Evolutionary conservation across 352 stramenopile species (phyloP), one percentile per base, ranked within the genome.

Genomic region (Aphanomyces astaci): DNA sequence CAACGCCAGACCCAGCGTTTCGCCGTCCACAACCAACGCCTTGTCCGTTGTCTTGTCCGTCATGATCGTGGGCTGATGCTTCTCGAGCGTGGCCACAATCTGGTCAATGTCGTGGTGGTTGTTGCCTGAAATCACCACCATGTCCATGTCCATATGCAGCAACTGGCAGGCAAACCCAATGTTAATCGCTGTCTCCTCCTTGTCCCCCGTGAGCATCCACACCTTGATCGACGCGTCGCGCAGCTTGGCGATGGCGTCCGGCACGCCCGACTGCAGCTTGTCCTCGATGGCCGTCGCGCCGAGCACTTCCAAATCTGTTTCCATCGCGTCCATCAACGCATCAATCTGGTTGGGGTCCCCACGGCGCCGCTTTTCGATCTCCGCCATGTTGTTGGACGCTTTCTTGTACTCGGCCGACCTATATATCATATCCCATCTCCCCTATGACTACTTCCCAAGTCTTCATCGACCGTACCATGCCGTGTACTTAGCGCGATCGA

Each of bases 141-240:
- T 81, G 63, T 97, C 88, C 77, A 98, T 98, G 62, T 97, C 94
- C 1, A 89, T 78, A 9, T 90, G 96, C 22, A 98, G 64, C 19
- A 98, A 55, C 13, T 90, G 85, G 60, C 88, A 97, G 5, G 90
- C 88, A 74, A 96, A 97, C n/a, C 86, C 94, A 73, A 98, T 98
- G 73, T 98, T 98, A 71, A 98, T 97, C 13, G 94, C 94, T 3
- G 94, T 98, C 72, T 98, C 94, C 68, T 96, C 77, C 74, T 98
- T 98, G 73, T 98, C 94, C 5, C 93, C 93, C 3, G 94, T 98
- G 24, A 98, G 84, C 78, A 98, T 96, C 90, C 92, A 98, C 39
- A 98, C 86, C 75, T 97, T 96, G 62, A 98, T 97, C 10, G 91
- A 90, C 5, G 93, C 94, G 51, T 94, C 78, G 0, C 87, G 83